These are phyloP conservation scores for Phytopythium cucurbitacearum DNA, from an alignment of 352 stramenopile species.

Conservation along the genomic window DNA sequence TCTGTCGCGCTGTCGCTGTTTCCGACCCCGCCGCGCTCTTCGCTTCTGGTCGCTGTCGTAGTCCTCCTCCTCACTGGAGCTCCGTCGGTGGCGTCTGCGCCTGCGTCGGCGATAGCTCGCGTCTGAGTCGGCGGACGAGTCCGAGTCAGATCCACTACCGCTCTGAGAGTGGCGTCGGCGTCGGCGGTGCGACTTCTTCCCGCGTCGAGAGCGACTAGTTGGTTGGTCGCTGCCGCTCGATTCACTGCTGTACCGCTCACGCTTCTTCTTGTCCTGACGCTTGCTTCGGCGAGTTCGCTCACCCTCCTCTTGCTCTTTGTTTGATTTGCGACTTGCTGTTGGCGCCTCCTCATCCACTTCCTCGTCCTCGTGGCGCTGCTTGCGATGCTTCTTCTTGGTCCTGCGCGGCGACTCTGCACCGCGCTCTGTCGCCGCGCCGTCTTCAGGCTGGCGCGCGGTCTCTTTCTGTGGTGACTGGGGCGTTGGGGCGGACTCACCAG, in stretches of 20 bases:
- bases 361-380: slow-evolving; percentile 33
- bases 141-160: slow-evolving; percentile 47
- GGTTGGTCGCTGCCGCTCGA: slow-evolving; percentile 40
- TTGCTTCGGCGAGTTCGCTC: slow-evolving; percentile 40
- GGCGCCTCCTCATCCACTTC: slow-evolving; percentile 11
- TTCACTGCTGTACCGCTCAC: slow-evolving; percentile 29
- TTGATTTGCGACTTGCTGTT: slow-evolving; percentile 9
- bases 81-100: slow-evolving; percentile 34
- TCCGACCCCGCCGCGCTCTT: slow-evolving; percentile 24
- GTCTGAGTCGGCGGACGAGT: slow-evolving; percentile 47
- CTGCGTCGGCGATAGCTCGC: slow-evolving; percentile 29
- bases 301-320: slow-evolving; percentile 20
- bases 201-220: slow-evolving; percentile 17
- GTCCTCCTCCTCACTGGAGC: slow-evolving; percentile 54
- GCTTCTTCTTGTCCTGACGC: slow-evolving; percentile 48
- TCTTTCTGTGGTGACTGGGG: slow-evolving; percentile 41
- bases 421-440: slow-evolving; percentile 18
- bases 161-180: slow-evolving; percentile 24
- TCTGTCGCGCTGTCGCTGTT: slow-evolving; percentile 37
- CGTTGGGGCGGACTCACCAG: slow-evolving; percentile 23
- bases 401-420: slow-evolving; percentile 45
- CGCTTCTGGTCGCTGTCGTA: slow-evolving; percentile 52
- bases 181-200: slow-evolving; percentile 15
- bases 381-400: slow-evolving; percentile 58
- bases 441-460: slow-evolving; percentile 16